phyloP scores from a whole-genome alignment of 2,329 filamentous ascomycete genomes.

The Cercospora canescens region DNA sequence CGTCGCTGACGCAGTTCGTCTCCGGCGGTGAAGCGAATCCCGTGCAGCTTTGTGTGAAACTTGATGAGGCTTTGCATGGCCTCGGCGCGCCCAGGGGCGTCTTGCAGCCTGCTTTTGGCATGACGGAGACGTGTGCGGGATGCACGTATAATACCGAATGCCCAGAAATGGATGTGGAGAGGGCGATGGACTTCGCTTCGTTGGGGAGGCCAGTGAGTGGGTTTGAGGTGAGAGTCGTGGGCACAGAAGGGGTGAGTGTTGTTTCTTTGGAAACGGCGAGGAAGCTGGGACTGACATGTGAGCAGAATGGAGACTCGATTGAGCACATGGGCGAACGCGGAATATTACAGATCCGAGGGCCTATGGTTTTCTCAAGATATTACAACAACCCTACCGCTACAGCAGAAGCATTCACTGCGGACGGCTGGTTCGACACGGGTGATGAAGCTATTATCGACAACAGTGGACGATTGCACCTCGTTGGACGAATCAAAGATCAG shows the following conservation, averaged over 20 bases:
- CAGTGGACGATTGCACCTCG: background rate
- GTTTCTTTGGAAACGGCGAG: too few species aligned
- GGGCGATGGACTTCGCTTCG: conserved; percentile 17
- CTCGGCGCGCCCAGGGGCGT: conserved; percentile 8
- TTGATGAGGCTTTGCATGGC: background rate
- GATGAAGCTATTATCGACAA: conserved; percentile 49
- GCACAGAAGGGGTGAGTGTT: background rate
- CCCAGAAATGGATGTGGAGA: conserved; percentile 11
- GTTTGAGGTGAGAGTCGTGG: conserved; percentile 4
- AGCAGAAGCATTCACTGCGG: conserved; percentile 72
- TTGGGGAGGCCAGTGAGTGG: conserved; percentile 7
- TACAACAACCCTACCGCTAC: conserved; percentile 90
- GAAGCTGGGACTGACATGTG: background rate
- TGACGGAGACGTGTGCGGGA: conserved; percentile 23
- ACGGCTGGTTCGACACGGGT: conserved; percentile 97
- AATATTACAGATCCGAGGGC: conserved; percentile 80
- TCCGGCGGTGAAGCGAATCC: conserved; percentile 51
- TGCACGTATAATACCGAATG: conserved; percentile 20
- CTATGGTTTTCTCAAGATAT: conserved; percentile 81
- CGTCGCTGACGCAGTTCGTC: conserved; percentile 28
- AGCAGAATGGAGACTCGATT: background rate
- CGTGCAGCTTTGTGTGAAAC: conserved; percentile 5
- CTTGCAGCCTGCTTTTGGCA: conserved; percentile 18
- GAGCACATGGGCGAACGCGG: conserved; percentile 88
- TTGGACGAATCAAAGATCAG: conserved; percentile 10